A percentile compares a stretch with the other conserved stretches of the same genome.
Evolutionary conservation across 129 eudicot species (phyloP).

Genomic region (Helianthus tuberosus): DNA sequence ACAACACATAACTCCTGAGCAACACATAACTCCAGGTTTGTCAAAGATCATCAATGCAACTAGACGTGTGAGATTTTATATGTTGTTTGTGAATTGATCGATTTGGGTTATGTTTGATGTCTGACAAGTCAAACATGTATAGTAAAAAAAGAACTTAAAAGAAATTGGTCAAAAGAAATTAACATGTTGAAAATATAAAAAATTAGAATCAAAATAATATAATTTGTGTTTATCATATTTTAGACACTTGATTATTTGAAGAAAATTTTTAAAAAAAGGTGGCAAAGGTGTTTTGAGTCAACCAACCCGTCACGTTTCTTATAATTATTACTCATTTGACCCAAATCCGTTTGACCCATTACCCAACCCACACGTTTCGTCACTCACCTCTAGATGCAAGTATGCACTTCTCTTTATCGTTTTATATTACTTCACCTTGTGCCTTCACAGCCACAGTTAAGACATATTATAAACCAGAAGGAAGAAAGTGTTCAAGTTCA

Average conservation of each 20-base stretch:
- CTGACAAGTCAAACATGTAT: neutral
- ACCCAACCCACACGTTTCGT: neutral
- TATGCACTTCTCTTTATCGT: neutral
- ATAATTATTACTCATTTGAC: neutral
- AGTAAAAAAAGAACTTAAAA: neutral
- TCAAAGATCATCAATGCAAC: conserved; percentile 15
- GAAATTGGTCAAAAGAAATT: neutral
- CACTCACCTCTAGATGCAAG: neutral
- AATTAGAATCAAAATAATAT: neutral
- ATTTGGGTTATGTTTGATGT: conserved; percentile 1
- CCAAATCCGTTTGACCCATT: neutral
- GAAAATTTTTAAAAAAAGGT: neutral
- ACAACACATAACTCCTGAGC: neutral
- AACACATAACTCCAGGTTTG: conserved; percentile 45
- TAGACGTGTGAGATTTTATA: neutral
- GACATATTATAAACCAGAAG: conserved; percentile 27
- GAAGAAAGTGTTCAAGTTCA: conserved; percentile 37
- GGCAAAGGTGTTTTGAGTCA: neutral
- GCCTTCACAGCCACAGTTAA: conserved; percentile 10
- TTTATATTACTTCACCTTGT: neutral
- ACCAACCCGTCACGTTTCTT: neutral
- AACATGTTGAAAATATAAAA: neutral
- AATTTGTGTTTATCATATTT: neutral
- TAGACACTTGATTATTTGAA: neutral
- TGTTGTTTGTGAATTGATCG: neutral